Evolutionary conservation across 1,284 basidiomycete species (phyloP), one percentile per base, ranked within the genome.

Genomic region (Austropuccinia psidii): DNA sequence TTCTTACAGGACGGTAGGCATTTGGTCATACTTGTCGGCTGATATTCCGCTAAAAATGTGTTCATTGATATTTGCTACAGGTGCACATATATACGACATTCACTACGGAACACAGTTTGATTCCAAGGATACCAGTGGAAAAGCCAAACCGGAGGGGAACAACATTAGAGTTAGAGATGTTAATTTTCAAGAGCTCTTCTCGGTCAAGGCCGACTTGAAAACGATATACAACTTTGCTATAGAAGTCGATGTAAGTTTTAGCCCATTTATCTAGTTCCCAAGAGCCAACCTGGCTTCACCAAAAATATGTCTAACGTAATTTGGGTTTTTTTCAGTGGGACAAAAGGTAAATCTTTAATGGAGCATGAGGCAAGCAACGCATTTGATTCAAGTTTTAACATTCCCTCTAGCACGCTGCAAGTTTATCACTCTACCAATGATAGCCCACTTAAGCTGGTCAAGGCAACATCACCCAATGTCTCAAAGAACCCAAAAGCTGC

Each of bases 221-320:
- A 35, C 11, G 24, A 21, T 65, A 52, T 65, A 27, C n/a, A 65
- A 65, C 41, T 65, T 65, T 52, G 62, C 62, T n/a, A 15, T 65
- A 39, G 62, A 65, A 27, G 45, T 65, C 15, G 62, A 65, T 35
- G 62, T 65, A 21, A 65, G 62, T 65, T 15, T 19, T 8, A 24
- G n/a, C n/a, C n/a, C n/a, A n/a, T n/a, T n/a, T n/a, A n/a, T n/a
- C n/a, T n/a, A n/a, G n/a, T n/a, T n/a, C n/a, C n/a, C n/a, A n/a
- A n/a, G n/a, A n/a, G n/a, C n/a, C n/a, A n/a, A n/a, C n/a, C n/a
- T n/a, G n/a, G n/a, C n/a, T n/a, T n/a, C n/a, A n/a, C n/a, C n/a
- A n/a, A n/a, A n/a, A n/a, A n/a, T n/a, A n/a, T n/a, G n/a, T n/a
- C n/a, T n/a, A n/a, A n/a, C n/a, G n/a, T n/a, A n/a, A n/a, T n/a